A percentile compares a stretch with the other conserved stretches of the same genome.
Evolutionary conservation across 148 eudicot species (phyloP).

Genomic region (Chenopodium quinoa): DNA sequence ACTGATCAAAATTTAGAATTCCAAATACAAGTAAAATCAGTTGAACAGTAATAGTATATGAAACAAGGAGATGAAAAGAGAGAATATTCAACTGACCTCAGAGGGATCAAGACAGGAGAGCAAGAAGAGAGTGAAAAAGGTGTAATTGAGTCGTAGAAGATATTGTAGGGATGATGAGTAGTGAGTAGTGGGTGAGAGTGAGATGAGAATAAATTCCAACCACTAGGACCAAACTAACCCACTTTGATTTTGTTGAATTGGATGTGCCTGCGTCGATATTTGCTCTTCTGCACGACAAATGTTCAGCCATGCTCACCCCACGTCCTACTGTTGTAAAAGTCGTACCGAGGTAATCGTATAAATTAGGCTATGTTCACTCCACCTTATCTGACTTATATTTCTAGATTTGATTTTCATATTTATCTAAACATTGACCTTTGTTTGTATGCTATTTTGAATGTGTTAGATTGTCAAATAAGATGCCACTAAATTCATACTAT

Average conservation of each 20-base stretch:
- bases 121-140: background rate
- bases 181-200: background rate
- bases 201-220: slow-evolving; percentile 24
- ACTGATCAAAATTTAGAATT: background rate
- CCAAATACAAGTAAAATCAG: background rate
- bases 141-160: background rate
- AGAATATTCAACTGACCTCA: background rate
- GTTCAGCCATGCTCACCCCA: slow-evolving; percentile 5
- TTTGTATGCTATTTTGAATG: too few relatives aligned
- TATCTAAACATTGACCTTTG: too few relatives aligned
- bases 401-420: too few relatives aligned
- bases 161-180: slow-evolving; percentile 4
- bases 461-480: too few relatives aligned
- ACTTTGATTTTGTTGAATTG: background rate
- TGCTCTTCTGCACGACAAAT: background rate
- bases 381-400: too few relatives aligned
- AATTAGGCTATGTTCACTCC: too few relatives aligned
- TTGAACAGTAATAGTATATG: background rate
- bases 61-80: background rate
- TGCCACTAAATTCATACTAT: too few relatives aligned
- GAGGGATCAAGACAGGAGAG: background rate
- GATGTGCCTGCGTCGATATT: background rate
- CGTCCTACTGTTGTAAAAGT: background rate
- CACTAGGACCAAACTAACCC: slow-evolving; percentile 25
- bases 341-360: too few relatives aligned